Conservation (phyloP, 768 basidiomycete genomes). For the Tubosaeta sp. region DNA sequence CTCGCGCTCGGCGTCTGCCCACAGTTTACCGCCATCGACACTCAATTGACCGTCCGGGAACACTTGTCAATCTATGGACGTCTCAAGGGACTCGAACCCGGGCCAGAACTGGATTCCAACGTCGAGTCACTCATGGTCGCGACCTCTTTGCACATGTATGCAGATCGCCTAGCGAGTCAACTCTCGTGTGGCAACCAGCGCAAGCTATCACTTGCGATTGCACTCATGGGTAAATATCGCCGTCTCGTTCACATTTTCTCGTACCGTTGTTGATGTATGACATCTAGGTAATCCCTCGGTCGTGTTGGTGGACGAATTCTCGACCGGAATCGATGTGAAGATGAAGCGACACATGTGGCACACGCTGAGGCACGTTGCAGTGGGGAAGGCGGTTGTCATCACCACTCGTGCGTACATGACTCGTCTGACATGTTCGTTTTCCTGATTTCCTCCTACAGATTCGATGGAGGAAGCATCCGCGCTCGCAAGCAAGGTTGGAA, state of each 20-base stretch:
- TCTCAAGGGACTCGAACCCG: slow-evolving; percentile 59
- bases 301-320: slow-evolving; percentile 78
- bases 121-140: slow-evolving; percentile 55
- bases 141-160: slow-evolving; percentile 55
- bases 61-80: slow-evolving; percentile 70
- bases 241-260: neutral
- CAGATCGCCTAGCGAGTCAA: slow-evolving; percentile 67
- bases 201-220: slow-evolving; percentile 71
- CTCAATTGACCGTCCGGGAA: slow-evolving; percentile 72
- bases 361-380: slow-evolving; percentile 59
- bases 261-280: slow-evolving; percentile 8
- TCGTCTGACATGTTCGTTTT: neutral
- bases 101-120: slow-evolving; percentile 47
- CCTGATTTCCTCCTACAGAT: slow-evolving; percentile 35
- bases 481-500: slow-evolving; percentile 73
- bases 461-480: slow-evolving; percentile 86
- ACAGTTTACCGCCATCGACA: slow-evolving; percentile 80
- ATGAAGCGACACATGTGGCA: slow-evolving; percentile 85
- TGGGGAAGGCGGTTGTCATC: slow-evolving; percentile 67
- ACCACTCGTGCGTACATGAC: slow-evolving; percentile 53
- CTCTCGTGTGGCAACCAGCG: slow-evolving; percentile 79
- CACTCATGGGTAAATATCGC: slow-evolving; percentile 53
- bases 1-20: slow-evolving; percentile 77
- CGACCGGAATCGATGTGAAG: slow-evolving; percentile 77
- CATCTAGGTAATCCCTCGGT: slow-evolving; percentile 67